Evolutionary conservation across 2,329 filamentous ascomycete species (phyloP).

Genomic region (Remersonia thermophila): DNA sequence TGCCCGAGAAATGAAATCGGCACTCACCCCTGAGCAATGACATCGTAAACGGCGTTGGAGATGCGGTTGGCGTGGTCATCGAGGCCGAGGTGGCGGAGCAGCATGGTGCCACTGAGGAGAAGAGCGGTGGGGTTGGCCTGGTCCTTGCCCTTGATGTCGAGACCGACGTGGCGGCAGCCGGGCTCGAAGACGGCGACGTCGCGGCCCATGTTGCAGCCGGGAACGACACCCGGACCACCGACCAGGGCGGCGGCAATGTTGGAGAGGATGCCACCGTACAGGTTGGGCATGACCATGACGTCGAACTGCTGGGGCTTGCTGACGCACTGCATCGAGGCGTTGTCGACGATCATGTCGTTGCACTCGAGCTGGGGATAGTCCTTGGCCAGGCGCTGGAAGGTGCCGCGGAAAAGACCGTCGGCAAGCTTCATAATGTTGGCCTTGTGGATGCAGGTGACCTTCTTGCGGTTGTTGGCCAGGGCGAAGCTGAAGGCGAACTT

Average conservation of each 20-base stretch:
- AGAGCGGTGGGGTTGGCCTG: constrained; percentile 96
- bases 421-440: constrained; percentile 99
- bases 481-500: constrained; percentile 98
- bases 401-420: constrained; percentile 96
- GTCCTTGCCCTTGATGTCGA: constrained; percentile 99
- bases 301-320: constrained; percentile 95
- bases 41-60: constrained; percentile 66
- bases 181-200: constrained; percentile 98
- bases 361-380: constrained; percentile 92
- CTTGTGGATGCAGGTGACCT: constrained; percentile 99
- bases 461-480: constrained; percentile 96
- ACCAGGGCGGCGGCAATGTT: constrained; percentile 97
- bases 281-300: constrained; percentile 99
- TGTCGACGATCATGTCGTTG: constrained; percentile 99
- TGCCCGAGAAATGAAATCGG: not conserved
- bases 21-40: constrained; percentile 78
- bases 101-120: constrained; percentile 91
- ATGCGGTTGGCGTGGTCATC: constrained; percentile 98
- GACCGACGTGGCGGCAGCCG: constrained; percentile 95
- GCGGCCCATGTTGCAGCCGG: constrained; percentile 98
- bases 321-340: constrained; percentile 98
- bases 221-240: constrained; percentile 91
- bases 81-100: constrained; percentile 89
- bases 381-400: constrained; percentile 85
- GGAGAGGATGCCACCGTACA: constrained; percentile 97